These are phyloP conservation scores for Maudiozyma barnettii DNA, from an alignment of 805 yeast species.

Conservation along the genomic window DNA sequence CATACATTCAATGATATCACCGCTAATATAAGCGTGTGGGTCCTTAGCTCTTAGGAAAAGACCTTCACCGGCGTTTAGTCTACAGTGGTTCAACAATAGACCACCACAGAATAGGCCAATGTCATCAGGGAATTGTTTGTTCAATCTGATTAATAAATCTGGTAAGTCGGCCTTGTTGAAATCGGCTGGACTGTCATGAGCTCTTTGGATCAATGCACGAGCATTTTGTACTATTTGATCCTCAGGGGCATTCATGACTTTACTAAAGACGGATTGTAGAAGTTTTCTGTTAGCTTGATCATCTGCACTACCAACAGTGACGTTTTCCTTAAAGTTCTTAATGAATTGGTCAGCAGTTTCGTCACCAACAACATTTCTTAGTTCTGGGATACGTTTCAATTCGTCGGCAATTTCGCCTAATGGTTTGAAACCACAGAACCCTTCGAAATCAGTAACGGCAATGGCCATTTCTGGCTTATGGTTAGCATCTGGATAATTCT, in stretches of 20 bases:
- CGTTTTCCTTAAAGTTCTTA: conserved; percentile 36
- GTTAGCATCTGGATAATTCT: conserved; percentile 93
- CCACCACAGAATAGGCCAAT: conserved; percentile 96
- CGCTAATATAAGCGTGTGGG: conserved; percentile 95
- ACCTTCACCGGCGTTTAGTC: conserved; percentile 81
- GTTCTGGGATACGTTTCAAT: conserved; percentile 67
- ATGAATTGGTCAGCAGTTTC: conserved; percentile 48
- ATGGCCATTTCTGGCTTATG: conserved; percentile 99
- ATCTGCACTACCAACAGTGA: conserved; percentile 39
- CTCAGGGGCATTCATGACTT: conserved; percentile 77
- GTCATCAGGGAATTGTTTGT: conserved; percentile 86
- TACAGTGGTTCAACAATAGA: conserved; percentile 80
- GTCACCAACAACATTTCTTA: conserved; percentile 58
- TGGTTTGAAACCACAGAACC: conserved; percentile 97
- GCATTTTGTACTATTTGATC: conserved; percentile 48
- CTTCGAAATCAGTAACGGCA: conserved; percentile 92
- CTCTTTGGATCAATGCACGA: conserved; percentile 53
- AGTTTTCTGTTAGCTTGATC: conserved; percentile 52
- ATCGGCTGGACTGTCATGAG: conserved; percentile 46
- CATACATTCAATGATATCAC: conserved; percentile 99
- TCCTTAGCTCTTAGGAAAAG: conserved; percentile 94
- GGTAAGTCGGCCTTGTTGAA: conserved; percentile 51
- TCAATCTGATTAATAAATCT: conserved; percentile 62
- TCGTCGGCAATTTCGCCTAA: conserved; percentile 63
- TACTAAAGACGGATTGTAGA: conserved; percentile 66